Conservation (phyloP, 192 early-diverging fungal species). For the Funneliformis geosporum region DNA sequence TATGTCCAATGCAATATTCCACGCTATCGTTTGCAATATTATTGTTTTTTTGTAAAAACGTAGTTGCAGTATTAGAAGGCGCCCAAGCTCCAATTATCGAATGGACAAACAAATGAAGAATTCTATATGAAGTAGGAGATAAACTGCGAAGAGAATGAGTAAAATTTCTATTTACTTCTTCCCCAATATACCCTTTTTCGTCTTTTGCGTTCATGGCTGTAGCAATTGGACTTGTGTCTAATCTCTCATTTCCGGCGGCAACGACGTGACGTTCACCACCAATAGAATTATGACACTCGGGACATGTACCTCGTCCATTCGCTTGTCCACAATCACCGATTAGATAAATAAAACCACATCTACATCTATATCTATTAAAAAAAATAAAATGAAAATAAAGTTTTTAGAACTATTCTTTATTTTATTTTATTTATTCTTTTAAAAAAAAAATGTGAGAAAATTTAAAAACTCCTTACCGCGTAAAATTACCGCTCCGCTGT, state of each 20-base stretch:
- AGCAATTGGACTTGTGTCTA: slow-evolving; percentile 5
- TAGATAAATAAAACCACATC: slow-evolving; percentile 29
- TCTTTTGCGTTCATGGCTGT: neutral
- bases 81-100: slow-evolving; percentile 26
- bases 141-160: slow-evolving; percentile 8
- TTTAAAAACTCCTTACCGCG: neutral
- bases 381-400: neutral
- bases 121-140: slow-evolving; percentile 30
- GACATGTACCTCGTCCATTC: neutral
- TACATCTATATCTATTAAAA: slow-evolving; percentile 27
- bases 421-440: too few relatives aligned
- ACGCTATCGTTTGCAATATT: neutral
- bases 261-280: neutral
- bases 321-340: slow-evolving; percentile 26
- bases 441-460: neutral
- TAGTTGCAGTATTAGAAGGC: neutral
- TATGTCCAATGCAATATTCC: slow-evolving; percentile 20
- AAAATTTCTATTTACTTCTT: neutral
- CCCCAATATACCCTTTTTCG: slow-evolving; percentile 17
- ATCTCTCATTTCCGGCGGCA: neutral
- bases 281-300: slow-evolving; percentile 11
- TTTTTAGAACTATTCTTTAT: too few relatives aligned
- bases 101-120: slow-evolving; percentile 34
- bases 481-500: neutral
- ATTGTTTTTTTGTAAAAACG: slow-evolving; percentile 10